phyloP scores from a whole-genome alignment of 129 eudicot genomes.

The Pittosporum tobira region DNA sequence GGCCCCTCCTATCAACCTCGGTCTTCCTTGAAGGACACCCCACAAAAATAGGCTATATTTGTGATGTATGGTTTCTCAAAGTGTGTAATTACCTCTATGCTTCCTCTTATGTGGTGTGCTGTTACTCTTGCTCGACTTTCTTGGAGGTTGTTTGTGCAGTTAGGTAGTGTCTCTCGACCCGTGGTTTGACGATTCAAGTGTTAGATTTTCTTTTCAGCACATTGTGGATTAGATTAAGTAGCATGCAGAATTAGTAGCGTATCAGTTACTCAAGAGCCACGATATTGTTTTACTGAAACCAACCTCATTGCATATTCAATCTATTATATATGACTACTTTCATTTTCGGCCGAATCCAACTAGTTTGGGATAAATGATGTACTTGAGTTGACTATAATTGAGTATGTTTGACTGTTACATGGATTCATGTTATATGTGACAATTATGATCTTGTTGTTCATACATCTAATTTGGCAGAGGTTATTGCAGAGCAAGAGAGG shows the following conservation, averaged over 20 bases:
- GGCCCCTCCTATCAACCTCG: too few relatives aligned
- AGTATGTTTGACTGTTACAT: neutral
- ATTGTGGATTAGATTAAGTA: neutral
- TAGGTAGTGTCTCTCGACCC: too few relatives aligned
- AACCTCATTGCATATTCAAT: neutral
- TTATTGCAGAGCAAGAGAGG: slow-evolving; percentile 75
- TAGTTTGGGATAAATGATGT: too few relatives aligned
- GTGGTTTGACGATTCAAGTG: too few relatives aligned
- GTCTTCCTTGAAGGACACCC: too few relatives aligned
- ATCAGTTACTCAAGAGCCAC: neutral
- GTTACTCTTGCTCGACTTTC: too few relatives aligned
- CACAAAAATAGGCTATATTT: too few relatives aligned
- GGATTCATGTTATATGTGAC: neutral
- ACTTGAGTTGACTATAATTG: neutral
- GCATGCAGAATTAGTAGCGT: neutral
- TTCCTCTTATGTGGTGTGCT: too few relatives aligned
- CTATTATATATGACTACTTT: neutral
- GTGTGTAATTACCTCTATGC: too few relatives aligned
- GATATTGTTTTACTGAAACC: neutral
- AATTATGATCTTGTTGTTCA: neutral
- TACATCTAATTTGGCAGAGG: slow-evolving; percentile 9
- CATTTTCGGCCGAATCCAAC: neutral
- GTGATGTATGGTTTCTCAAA: too few relatives aligned
- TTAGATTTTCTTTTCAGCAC: too few relatives aligned
- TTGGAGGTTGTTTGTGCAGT: too few relatives aligned